Evolutionary conservation across 2,329 filamentous ascomycete species (phyloP).

Genomic region (Claviceps sp.): DNA sequence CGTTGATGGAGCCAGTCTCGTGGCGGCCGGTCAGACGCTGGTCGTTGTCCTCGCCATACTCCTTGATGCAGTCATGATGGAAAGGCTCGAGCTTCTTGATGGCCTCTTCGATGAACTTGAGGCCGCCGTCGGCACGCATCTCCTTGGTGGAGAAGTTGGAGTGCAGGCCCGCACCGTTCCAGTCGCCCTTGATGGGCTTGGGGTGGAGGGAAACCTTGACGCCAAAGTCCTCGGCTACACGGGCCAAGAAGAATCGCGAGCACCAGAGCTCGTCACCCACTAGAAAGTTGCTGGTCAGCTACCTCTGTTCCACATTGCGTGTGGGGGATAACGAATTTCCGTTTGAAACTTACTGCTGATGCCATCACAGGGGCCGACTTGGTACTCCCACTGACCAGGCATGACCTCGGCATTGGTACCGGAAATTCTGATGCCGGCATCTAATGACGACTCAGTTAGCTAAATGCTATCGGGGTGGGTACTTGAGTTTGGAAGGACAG

Average conservation of each 20-base stretch:
- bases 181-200: constrained; percentile 84
- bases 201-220: constrained; percentile 90
- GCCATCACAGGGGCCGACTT: constrained; percentile 79
- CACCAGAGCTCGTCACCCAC: constrained; percentile 97
- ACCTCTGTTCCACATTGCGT: neutral
- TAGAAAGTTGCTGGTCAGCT: constrained; percentile 16
- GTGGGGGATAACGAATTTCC: no score
- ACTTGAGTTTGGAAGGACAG: neutral
- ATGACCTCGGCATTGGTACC: constrained; percentile 94
- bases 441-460: constrained; percentile 7
- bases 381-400: constrained; percentile 94
- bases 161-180: constrained; percentile 94
- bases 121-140: constrained; percentile 83
- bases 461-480: neutral
- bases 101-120: constrained; percentile 83
- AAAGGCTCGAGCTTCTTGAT: constrained; percentile 73
- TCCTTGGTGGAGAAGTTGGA: constrained; percentile 84
- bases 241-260: constrained; percentile 65
- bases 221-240: constrained; percentile 91
- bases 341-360: constrained; percentile 54
- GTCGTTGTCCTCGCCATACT: constrained; percentile 94
- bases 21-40: constrained; percentile 83
- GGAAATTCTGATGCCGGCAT: constrained; percentile 82
- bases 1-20: constrained; percentile 88
- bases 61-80: constrained; percentile 74